A percentile compares a stretch with the other conserved stretches of the same genome.
phyloP scores from a whole-genome alignment of 208 protist species.

The Lotmaria passim region DNA sequence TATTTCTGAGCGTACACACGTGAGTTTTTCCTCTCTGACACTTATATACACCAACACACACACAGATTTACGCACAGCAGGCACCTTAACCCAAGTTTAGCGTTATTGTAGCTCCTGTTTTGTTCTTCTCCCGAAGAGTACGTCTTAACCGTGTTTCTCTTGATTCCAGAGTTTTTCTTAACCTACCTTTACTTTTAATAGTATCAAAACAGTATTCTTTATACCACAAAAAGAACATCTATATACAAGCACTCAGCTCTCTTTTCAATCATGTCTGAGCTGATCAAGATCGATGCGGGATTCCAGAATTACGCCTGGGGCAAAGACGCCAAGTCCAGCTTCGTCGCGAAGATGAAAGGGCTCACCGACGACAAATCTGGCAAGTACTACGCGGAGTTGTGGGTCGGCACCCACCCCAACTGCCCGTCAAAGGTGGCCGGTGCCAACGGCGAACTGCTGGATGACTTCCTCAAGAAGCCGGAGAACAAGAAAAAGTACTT shows the following conservation, averaged over 20 bases:
- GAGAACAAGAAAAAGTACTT: slow-evolving; percentile 56
- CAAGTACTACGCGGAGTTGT: slow-evolving; percentile 95
- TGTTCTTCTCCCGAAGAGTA: no score
- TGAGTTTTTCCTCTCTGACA: no score
- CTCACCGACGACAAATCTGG: slow-evolving; percentile 50
- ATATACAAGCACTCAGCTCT: background rate
- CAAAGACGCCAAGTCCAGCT: slow-evolving; percentile 77
- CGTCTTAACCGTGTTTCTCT: no score
- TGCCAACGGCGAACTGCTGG: slow-evolving; percentile 52
- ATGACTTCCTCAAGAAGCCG: slow-evolving; percentile 54
- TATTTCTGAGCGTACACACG: no score
- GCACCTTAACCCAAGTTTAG: no score
- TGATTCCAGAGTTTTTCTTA: no score
- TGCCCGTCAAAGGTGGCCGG: slow-evolving; percentile 78
- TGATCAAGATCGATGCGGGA: slow-evolving; percentile 67
- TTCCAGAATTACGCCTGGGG: slow-evolving; percentile 90
- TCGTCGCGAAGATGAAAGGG: slow-evolving; percentile 82
- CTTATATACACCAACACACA: no score
- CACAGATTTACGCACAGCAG: no score
- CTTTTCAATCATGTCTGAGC: slow-evolving; percentile 34
- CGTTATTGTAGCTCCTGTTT: no score
- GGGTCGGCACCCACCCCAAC: slow-evolving; percentile 97
- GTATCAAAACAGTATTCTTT: no score
- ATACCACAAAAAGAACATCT: no score
- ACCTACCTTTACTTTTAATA: no score